Percentiles rank a stretch among this genome's conserved stretches.
phyloP scores from a whole-genome alignment of 805 yeast species.

The Ogataea siamensis region DNA sequence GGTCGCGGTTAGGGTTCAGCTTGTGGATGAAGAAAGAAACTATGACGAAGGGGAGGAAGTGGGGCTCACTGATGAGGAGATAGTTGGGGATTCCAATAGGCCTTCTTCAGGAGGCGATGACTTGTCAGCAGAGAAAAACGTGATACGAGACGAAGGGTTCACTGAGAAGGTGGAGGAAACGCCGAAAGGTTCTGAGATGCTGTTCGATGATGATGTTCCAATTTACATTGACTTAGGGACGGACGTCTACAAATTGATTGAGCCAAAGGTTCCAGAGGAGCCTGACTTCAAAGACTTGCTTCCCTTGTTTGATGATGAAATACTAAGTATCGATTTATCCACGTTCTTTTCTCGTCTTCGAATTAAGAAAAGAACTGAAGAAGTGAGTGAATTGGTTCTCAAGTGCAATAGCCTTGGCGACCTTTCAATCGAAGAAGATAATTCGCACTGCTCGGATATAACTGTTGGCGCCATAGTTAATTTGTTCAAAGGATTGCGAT shows the following conservation, averaged over 20 bases:
- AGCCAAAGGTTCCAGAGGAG: slow-evolving; percentile 24
- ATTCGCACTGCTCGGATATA: slow-evolving; percentile 13
- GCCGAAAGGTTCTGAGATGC: too few relatives aligned
- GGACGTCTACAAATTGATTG: slow-evolving; percentile 26
- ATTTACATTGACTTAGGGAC: slow-evolving; percentile 31
- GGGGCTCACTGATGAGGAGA: slow-evolving; percentile 12
- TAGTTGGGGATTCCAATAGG: background rate
- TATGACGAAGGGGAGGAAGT: slow-evolving; percentile 10
- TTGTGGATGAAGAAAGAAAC: background rate
- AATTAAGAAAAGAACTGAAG: slow-evolving; percentile 9
- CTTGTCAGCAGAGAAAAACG: slow-evolving; percentile 1
- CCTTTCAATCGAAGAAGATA: slow-evolving; percentile 28
- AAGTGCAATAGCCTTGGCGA: slow-evolving; percentile 23
- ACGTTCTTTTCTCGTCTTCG: slow-evolving; percentile 15
- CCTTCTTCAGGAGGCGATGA: background rate
- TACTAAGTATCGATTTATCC: slow-evolving; percentile 12
- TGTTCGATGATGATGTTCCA: slow-evolving; percentile 24
- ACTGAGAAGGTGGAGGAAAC: slow-evolving; percentile 2
- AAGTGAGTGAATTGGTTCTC: slow-evolving; percentile 17
- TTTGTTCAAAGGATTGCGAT: slow-evolving; percentile 21
- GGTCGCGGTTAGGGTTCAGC: too few relatives aligned
- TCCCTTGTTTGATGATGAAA: slow-evolving; percentile 20
- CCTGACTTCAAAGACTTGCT: slow-evolving; percentile 25
- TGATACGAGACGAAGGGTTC: slow-evolving; percentile 3
- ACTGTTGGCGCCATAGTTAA: slow-evolving; percentile 23